phyloP scores from a whole-genome alignment of 306 rosid genomes.

The Mimosa pudica region DNA sequence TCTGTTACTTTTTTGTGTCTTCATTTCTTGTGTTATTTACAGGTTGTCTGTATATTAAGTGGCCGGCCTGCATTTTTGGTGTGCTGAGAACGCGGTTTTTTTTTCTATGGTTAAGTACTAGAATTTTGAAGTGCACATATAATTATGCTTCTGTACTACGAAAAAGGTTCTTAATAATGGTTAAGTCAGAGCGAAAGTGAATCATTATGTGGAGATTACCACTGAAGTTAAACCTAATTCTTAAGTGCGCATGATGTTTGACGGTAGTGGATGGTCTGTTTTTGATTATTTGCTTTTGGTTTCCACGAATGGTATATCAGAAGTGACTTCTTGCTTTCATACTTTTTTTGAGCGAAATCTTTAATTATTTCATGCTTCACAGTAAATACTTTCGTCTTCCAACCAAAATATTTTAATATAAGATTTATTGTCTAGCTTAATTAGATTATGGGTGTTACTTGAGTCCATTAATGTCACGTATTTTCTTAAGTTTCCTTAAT shows the following conservation, averaged over 20 bases:
- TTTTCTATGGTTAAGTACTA: conserved; percentile 33
- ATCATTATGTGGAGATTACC: conserved; percentile 52
- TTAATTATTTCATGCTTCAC: background rate
- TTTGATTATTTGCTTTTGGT: conserved; percentile 10
- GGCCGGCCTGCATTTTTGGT: conserved; percentile 40
- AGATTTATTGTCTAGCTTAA: too few species aligned
- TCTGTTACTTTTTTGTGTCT: conserved; percentile 21
- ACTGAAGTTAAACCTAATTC: conserved; percentile 43
- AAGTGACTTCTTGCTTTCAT: conserved; percentile 26
- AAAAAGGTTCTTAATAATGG: conserved; percentile 15
- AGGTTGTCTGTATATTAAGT: conserved; percentile 48
- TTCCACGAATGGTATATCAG: background rate
- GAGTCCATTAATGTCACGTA: too few species aligned
- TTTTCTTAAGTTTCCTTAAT: too few species aligned
- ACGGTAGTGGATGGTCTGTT: conserved; percentile 27
- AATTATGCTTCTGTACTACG: conserved; percentile 40
- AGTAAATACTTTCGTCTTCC: conserved; percentile 2
- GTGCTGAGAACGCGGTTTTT: conserved; percentile 36
- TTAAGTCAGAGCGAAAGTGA: conserved; percentile 34
- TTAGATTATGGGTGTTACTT: too few species aligned
- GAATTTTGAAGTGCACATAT: conserved; percentile 35
- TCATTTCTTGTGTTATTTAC: conserved; percentile 58
- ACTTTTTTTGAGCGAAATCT: too few species aligned
- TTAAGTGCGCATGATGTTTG: conserved; percentile 43
- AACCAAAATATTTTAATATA: background rate